Conservation (phyloP, 176 grass and related monocot genomes). For the Ensete glaucum region DNA sequence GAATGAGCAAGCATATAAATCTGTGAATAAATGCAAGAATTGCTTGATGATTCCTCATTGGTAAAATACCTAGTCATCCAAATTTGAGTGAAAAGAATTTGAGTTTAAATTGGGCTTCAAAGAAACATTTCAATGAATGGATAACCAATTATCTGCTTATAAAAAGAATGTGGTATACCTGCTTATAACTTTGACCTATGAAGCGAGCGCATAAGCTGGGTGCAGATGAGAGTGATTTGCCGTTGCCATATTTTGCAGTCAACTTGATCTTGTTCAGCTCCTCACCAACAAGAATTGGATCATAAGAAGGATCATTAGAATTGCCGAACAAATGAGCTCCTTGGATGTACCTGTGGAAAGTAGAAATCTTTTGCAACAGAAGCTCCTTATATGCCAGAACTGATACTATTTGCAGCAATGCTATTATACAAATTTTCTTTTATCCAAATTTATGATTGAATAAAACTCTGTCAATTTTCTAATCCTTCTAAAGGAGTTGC, state of each 20-base stretch:
- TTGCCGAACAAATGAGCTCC: slow-evolving; percentile 50
- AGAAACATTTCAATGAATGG: too few species aligned
- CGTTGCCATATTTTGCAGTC: slow-evolving; percentile 13
- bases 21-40: not conserved
- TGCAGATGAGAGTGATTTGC: slow-evolving; percentile 3
- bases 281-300: slow-evolving; percentile 22
- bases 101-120: too few species aligned
- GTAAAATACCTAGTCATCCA: not conserved
- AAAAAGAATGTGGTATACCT: slow-evolving; percentile 33
- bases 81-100: too few species aligned
- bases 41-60: not conserved
- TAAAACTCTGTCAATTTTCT: too few species aligned
- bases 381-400: not conserved
- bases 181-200: slow-evolving; percentile 81
- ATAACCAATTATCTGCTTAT: not conserved
- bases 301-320: slow-evolving; percentile 24
- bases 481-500: too few species aligned
- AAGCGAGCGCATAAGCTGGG: slow-evolving; percentile 51
- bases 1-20: not conserved
- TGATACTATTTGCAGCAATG: not conserved
- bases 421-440: too few species aligned
- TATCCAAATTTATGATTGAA: not conserved
- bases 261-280: slow-evolving; percentile 30
- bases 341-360: slow-evolving; percentile 55
- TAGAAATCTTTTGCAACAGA: not conserved